Evolutionary conservation across 1,139 yeast genomes (phyloP).

Genomic region (Saccharomyces hybrid): DNA sequence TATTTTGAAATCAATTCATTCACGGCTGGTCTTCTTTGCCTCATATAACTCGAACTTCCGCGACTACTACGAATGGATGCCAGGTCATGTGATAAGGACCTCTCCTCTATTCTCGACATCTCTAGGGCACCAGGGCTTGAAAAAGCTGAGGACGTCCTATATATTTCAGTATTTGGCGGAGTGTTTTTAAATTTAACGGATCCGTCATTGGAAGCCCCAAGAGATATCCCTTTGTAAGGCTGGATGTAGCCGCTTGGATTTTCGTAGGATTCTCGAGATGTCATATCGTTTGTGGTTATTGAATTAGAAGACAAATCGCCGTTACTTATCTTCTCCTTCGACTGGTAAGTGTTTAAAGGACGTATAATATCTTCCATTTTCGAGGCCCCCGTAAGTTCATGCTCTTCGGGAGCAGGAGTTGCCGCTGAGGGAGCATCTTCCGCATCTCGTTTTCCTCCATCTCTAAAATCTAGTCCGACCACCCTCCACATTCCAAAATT

Average conservation of each 20-base stretch:
- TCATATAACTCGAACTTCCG: conserved; percentile 1
- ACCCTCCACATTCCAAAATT: conserved; percentile 66
- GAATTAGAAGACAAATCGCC: not conserved
- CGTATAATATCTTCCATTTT: not conserved
- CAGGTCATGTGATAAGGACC: not conserved
- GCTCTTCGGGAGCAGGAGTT: not conserved
- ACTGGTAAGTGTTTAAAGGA: not conserved
- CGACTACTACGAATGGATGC: not conserved
- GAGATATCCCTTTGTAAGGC: not conserved
- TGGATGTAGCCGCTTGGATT: not conserved
- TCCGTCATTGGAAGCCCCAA: not conserved
- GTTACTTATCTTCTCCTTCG: not conserved
- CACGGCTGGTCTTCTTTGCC: conserved; percentile 36
- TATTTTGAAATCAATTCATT: conserved; percentile 53
- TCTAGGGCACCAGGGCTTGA: conserved; percentile 6
- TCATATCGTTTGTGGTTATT: not conserved
- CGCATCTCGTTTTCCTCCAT: conserved; percentile 12
- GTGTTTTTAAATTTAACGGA: not conserved
- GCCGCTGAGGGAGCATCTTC: not conserved
- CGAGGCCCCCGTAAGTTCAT: not conserved
- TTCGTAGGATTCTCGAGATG: not conserved
- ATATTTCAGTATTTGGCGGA: conserved; percentile 1
- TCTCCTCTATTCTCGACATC: not conserved
- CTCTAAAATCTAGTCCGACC: conserved; percentile 62
- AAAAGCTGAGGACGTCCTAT: conserved; percentile 2